Conservation (phyloP, 2,329 filamentous ascomycete species). For the Pezicula rhizophila region DNA sequence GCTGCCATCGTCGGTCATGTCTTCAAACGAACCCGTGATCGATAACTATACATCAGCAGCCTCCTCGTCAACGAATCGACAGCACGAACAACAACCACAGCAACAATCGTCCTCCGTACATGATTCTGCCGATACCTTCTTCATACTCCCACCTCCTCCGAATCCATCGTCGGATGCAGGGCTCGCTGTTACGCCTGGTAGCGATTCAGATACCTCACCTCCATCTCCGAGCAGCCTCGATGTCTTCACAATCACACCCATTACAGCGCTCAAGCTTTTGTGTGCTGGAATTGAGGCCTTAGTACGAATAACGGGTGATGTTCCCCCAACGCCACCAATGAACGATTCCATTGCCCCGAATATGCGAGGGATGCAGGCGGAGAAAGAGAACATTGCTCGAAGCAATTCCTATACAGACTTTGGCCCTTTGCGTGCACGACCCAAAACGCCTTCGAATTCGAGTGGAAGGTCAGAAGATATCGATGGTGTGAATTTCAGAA, state of each 20-base stretch:
- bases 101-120: conserved; percentile 22
- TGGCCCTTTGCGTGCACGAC: conserved; percentile 23
- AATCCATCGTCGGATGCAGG: conserved; percentile 24
- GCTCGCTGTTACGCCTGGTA: conserved; percentile 14
- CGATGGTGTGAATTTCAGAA: conserved; percentile 49
- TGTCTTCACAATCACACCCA: conserved; percentile 65
- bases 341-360: conserved; percentile 57
- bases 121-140: conserved; percentile 21
- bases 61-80: not conserved
- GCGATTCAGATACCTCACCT: conserved; percentile 23
- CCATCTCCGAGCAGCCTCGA: conserved; percentile 45
- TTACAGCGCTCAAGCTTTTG: conserved; percentile 75
- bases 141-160: conserved; percentile 23
- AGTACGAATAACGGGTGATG: conserved; percentile 67
- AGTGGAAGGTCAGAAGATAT: conserved; percentile 32
- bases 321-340: conserved; percentile 73
- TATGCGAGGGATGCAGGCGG: conserved; percentile 56
- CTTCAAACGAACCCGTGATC: not conserved
- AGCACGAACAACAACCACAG: not conserved
- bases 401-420: conserved; percentile 45
- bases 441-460: conserved; percentile 17
- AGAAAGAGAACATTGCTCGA: conserved; percentile 54
- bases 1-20: too few species aligned
- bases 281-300: conserved; percentile 65
- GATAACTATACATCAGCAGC: not conserved